These are phyloP conservation scores for Chenopodium quinoa DNA, from an alignment of 148 eudicot genomes.

Conservation along the genomic window DNA sequence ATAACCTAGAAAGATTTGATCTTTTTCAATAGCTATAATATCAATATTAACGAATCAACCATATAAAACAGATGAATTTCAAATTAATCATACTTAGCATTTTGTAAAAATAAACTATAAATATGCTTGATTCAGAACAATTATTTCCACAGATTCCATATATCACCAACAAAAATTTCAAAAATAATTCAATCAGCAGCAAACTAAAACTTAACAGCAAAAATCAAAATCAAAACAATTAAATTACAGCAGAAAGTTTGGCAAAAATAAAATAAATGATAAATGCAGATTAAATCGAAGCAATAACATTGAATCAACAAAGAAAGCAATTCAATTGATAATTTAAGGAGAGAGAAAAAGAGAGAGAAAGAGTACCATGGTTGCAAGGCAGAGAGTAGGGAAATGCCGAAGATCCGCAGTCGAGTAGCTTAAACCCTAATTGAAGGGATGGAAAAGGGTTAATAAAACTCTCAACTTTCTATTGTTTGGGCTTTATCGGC, in stretches of 20 bases:
- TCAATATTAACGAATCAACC: neutral
- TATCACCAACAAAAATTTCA: neutral
- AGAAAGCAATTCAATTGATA: neutral
- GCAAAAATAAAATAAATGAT: neutral
- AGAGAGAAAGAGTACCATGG: conserved; percentile 20
- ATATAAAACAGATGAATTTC: neutral
- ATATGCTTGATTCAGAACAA: neutral
- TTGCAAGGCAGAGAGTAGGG: neutral
- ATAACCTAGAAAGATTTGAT: neutral
- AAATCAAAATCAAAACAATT: neutral
- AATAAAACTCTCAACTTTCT: neutral
- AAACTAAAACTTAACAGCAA: neutral
- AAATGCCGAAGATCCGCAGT: neutral
- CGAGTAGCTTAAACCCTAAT: conserved; percentile 18
- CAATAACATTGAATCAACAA: neutral
- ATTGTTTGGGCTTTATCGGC: neutral
- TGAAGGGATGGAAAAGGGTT: neutral
- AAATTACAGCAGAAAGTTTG: neutral
- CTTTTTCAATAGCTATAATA: neutral
- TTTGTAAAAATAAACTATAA: neutral
- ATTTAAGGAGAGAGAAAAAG: neutral
- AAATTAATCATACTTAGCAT: neutral
- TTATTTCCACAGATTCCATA: neutral
- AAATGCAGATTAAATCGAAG: neutral
- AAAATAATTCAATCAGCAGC: neutral